Conservation (phyloP, 164 flowering plant genomes). For the Aristolochia contorta region DNA sequence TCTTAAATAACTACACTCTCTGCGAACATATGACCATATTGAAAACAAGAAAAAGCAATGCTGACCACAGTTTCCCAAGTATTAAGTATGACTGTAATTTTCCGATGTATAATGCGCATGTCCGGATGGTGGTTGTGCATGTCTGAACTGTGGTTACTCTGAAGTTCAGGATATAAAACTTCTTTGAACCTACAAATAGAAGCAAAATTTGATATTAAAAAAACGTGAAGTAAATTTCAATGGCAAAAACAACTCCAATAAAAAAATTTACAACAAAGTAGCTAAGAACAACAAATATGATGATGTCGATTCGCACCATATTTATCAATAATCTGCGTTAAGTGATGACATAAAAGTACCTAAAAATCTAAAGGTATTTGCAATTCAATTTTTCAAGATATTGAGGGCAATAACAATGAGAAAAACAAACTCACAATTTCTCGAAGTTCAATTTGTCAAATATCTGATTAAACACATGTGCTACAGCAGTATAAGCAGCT, state of each 20-base stretch:
- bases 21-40: no score
- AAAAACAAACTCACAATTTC: constrained; percentile 55
- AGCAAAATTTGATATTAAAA: background rate
- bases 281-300: no score
- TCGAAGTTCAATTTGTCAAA: constrained; percentile 81
- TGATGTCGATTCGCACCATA: no score
- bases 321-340: no score
- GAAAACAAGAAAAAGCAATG: background rate
- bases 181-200: constrained; percentile 63
- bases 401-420: no score
- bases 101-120: constrained; percentile 77
- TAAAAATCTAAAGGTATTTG: background rate
- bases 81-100: constrained; percentile 81
- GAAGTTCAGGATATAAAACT: constrained; percentile 69
- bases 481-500: constrained; percentile 97
- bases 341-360: no score
- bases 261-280: no score
- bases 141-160: no score
- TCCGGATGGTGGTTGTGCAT: no score
- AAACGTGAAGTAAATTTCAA: background rate
- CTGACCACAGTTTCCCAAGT: constrained; percentile 99
- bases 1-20: no score
- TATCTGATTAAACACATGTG: constrained; percentile 88
- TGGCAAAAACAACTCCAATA: no score
- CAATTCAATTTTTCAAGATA: no score